Percentiles rank a stretch among this genome's conserved stretches.
Evolutionary conservation across 352 stramenopile species (phyloP).

Genomic region (Pythium utonaiense): DNA sequence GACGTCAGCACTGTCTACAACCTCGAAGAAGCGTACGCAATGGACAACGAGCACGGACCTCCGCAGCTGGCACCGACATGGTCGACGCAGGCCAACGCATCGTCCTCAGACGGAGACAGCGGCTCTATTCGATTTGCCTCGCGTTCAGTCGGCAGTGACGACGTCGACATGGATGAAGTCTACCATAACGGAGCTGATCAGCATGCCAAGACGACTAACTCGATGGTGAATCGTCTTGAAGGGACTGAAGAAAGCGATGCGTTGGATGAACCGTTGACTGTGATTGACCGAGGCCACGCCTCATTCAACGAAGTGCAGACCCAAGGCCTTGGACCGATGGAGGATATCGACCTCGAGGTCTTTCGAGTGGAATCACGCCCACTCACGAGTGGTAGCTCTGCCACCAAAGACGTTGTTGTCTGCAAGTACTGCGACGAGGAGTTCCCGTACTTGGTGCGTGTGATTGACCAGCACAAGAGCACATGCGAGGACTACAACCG

Average conservation of each 20-base stretch:
- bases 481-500: conserved; percentile 4
- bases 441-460: conserved; percentile 20
- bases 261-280: background rate
- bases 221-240: background rate
- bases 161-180: background rate
- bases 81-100: background rate
- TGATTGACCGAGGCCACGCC: conserved; percentile 1
- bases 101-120: background rate
- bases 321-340: conserved; percentile 14
- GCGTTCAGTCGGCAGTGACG: background rate
- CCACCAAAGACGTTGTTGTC: conserved; percentile 11
- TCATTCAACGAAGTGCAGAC: background rate
- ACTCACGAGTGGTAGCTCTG: background rate
- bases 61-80: background rate
- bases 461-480: conserved; percentile 20
- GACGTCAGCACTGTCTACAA: conserved; percentile 4
- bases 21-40: conserved; percentile 6
- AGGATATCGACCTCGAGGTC: conserved; percentile 18
- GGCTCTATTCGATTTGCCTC: background rate
- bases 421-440: conserved; percentile 20
- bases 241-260: background rate
- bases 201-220: background rate
- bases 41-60: conserved; percentile 1
- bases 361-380: conserved; percentile 8
- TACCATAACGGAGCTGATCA: background rate